Base-by-base conservation (phyloP, 805 yeast species). In the Wickerhamiella azymoides region DNA sequence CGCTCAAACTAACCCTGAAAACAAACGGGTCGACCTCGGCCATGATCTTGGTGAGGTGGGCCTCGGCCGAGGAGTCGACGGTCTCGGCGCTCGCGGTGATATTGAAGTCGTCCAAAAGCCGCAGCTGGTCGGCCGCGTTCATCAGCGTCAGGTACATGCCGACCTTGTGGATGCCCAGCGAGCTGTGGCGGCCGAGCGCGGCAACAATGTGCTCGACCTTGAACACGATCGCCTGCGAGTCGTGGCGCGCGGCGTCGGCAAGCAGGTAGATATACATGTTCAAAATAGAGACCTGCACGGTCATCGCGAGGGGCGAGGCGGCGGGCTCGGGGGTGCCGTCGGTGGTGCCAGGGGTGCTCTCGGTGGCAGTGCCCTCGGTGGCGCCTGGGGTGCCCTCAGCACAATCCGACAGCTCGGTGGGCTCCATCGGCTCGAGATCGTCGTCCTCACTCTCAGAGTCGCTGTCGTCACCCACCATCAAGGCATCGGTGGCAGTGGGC, bases 31-130 rank as follows among this genome's bases (percentile, higher is more conserved):
- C 96, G 26, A 88, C 69, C 0, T 85, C 73, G 8, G 80, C 69
- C 46, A 79, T 79, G 10, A 86, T 70, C 30, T 71, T 67, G 0
- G 94, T 79, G 43, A 84, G 58, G 42, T 73, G 69, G 17, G 73
- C 73, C 0, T 74, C 72, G 0, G 69, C 57, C 1, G 79, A 72
- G 0, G 93, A 76, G 5, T 80, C 80, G 39, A 85, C 68, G 8
- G 74, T 69, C 57, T 89, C 96, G 46, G 82, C 64, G 0, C 84
- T 74, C 47, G 83, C 69, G 1, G 86, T 76, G 2, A 85, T 65
- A 1, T 94, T 81, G 61, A 89, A 92, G 54, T 92, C 96, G 61
- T 92, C 96, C 49, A 92, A 69, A 25, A 92, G 72, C 46, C 96
- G 67, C 43, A 86, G 66, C 10, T 72, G 71, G n/a, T 79, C 79